Base-by-base conservation (phyloP, 2,329 filamentous ascomycete species). In the Thermothelomyces thermophilus region DNA sequence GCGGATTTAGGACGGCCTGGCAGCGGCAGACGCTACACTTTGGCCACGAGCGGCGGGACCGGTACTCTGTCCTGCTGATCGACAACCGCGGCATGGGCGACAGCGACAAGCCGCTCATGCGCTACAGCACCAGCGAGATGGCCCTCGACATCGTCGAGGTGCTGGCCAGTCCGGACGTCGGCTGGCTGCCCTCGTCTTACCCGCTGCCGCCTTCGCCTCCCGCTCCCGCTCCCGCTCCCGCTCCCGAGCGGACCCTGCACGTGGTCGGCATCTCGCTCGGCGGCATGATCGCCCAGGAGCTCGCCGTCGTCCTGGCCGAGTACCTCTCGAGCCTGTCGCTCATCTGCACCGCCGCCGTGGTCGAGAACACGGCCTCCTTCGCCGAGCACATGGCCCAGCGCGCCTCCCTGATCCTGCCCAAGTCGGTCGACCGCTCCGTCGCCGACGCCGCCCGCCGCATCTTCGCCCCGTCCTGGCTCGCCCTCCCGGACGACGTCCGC, bases 241-340 rank as follows among this genome's bases (percentile, higher is more conserved):
- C 63, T 8, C 63, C 51, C 41, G 66, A 46, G 56, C 74, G 63
- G 59, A 73, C 60, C 69, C 74, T 71, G 64, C 82, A 95, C 69
- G 65, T 94, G 46, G 73, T 86, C 30, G 90, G 89, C 49, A 82
- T 91, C 56, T 88, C 84, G 52, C 86, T 95, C 77, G 89, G 89
- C 56, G 89, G 90, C 62, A 95, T 95, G 90, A 91, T 95, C 60
- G 81, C 87, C 2, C 90, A 95, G 67, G 90, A 95, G 69, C 63
- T 95, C 3, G 80, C 76, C 19, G 71, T 68, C 57, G 65, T 73
- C n/a, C 67, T 72, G 26, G 80, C 81, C 0, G 55, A 68, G 11
- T 71, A 77, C 41, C 64, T 87, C 46, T 68, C 70, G 20, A 79
- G 75, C 14, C 68, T 87, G 16, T 75, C 70, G 30, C 73, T 87